Evolutionary conservation across 345 rosid species (phyloP), one percentile per base, ranked within the genome.

Genomic region (Gossypium herbaceum): DNA sequence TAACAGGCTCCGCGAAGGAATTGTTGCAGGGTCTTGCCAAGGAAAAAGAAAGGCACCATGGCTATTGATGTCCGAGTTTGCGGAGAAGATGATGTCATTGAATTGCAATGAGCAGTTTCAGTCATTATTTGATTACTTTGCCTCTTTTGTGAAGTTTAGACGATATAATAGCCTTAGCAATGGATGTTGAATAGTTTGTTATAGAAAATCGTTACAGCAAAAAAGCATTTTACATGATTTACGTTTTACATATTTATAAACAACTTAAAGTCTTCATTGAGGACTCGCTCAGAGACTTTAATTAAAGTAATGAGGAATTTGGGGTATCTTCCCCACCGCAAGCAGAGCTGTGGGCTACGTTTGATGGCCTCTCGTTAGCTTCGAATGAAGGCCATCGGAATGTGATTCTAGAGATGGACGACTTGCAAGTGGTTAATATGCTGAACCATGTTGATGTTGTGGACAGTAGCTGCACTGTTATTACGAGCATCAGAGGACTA

Each of bases 1-100:
- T 22, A 62, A 6, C 75, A 89, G 93, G 77, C 88, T 68, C 93
- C 89, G 0, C 79, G 91, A 60, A 85, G 97, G 81, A 84, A 88
- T 48, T 83, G 90, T 71, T 84, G 94, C 75, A 84, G 89, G 45
- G 68, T 85, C 1, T 70, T 84, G 77, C 87, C 82, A 0, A 48
- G 19, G 6, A 68, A 73, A 51, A 85, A 60, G 77, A 81, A 71
- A 4, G 84, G 79, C 12, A 83, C 85, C 1, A 11, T 89, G 79
- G 78, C 62, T 22, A 56, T 88, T 62, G 78, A 84, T 60, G 88
- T 87, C 15, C 89, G 87, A n/a, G 82, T 25, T 24, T 90, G 89
- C 82, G 22, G 59, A 70, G 85, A 80, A 58, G 85, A 76, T 64
- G 91, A 90, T 67, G 59, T 80, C 25, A 47, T 83, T 77, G 88